phyloP scores from a whole-genome alignment of 2,329 filamentous ascomycete genomes.

The Pseudogymnoascus sp. region DNA sequence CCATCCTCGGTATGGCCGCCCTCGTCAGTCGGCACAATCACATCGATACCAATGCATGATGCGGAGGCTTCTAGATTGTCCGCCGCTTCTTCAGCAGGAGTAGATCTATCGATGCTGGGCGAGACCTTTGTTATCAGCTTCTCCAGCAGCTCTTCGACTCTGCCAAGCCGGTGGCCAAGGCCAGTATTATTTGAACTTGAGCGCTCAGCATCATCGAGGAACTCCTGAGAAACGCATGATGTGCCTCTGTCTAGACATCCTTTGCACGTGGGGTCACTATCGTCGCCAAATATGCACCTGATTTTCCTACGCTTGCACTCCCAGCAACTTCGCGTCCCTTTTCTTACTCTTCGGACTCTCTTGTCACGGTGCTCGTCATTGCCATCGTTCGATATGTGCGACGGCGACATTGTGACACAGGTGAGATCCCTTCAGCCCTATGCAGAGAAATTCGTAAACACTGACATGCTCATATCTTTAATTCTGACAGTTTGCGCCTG shows the following conservation, averaged over 20 bases:
- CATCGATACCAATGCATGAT: conserved; percentile 22
- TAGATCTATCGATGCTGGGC: conserved; percentile 14
- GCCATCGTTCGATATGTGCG: not conserved
- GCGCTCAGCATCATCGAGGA: conserved; percentile 23
- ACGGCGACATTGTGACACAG: not conserved
- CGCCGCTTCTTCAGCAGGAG: not conserved
- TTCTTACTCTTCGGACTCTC: conserved; percentile 24
- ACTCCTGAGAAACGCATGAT: conserved; percentile 26
- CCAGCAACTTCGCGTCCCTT: conserved; percentile 51
- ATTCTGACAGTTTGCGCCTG: not conserved
- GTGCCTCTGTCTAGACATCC: conserved; percentile 36
- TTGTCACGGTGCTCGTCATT: conserved; percentile 22
- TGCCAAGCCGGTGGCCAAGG: conserved; percentile 25
- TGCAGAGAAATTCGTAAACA: not conserved
- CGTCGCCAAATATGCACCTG: conserved; percentile 37
- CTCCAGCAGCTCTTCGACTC: conserved; percentile 23
- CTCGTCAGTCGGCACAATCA: conserved; percentile 18
- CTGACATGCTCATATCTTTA: not conserved
- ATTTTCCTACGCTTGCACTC: conserved; percentile 49
- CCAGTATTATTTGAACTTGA: conserved; percentile 17
- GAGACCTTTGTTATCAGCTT: conserved; percentile 23
- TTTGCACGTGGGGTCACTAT: conserved; percentile 33
- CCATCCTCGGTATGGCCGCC: conserved; percentile 12
- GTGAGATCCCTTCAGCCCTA: not conserved
- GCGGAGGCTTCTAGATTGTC: not conserved